Evolutionary conservation across 1,139 yeast genomes (phyloP).

Genomic region (Taphrina confusa): DNA sequence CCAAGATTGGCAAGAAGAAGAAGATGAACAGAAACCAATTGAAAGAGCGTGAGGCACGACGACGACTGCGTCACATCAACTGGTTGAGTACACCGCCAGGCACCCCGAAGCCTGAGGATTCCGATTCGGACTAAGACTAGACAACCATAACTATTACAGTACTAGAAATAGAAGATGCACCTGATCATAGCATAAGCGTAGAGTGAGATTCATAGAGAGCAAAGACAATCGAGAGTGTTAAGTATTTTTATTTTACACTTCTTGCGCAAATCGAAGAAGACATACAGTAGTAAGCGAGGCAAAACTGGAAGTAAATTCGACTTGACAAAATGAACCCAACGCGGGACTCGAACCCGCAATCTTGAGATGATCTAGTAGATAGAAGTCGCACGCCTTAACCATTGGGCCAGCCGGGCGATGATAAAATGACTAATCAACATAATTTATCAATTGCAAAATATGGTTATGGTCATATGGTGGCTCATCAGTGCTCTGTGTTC

Average conservation of each 20-base stretch:
- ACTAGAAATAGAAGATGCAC: too few relatives aligned
- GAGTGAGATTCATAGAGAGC: too few relatives aligned
- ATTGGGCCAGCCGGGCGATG: slow-evolving; percentile 27
- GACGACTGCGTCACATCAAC: slow-evolving; percentile 88
- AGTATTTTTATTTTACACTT: too few relatives aligned
- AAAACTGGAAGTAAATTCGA: too few relatives aligned
- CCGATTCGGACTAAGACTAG: slow-evolving; percentile 34
- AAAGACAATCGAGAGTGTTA: too few relatives aligned
- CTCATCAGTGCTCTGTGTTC: too few relatives aligned
- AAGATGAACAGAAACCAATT: slow-evolving; percentile 95
- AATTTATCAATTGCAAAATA: too few relatives aligned
- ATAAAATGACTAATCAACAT: too few relatives aligned
- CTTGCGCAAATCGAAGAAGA: too few relatives aligned
- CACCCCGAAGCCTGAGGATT: slow-evolving; percentile 33
- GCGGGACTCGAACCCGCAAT: slow-evolving; percentile 31
- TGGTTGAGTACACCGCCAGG: slow-evolving; percentile 54
- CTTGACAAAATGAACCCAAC: slow-evolving; percentile 12
- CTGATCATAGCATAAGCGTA: slow-evolving; percentile 7
- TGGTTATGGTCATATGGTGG: too few relatives aligned
- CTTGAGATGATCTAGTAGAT: slow-evolving; percentile 15
- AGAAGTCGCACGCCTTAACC: slow-evolving; percentile 30
- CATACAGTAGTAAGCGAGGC: too few relatives aligned
- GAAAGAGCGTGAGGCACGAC: slow-evolving; percentile 87
- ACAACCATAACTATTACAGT: too few relatives aligned
- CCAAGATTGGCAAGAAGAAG: slow-evolving; percentile 78